Conservation (phyloP, 2,329 filamentous ascomycete genomes). For the Fusarium napiforme region DNA sequence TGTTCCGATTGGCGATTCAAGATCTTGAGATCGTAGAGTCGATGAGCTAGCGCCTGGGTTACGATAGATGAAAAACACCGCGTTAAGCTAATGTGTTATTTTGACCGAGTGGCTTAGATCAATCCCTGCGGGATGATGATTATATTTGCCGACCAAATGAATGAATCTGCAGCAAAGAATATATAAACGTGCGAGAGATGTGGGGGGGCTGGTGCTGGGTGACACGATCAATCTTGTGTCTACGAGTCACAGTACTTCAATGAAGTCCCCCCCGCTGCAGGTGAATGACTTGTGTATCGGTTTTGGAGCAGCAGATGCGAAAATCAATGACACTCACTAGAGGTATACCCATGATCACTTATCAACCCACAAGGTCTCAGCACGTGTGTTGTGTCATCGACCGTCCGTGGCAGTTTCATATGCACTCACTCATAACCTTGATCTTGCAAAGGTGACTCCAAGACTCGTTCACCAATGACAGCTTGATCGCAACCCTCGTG, state of each 20-base stretch:
- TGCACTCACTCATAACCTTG: background rate
- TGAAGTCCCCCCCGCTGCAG: background rate
- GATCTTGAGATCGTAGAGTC: conserved; percentile 3
- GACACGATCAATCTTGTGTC: conserved; percentile 19
- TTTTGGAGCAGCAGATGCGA: background rate
- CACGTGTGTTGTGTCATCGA: conserved; percentile 23
- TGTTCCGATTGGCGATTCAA: conserved; percentile 27
- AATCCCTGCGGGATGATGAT: too few relatives aligned
- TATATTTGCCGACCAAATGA: too few relatives aligned
- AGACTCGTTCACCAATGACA: conserved; percentile 22
- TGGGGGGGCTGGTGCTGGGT: background rate
- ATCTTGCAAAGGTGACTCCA: background rate
- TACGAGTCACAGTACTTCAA: conserved; percentile 17
- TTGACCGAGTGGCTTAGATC: too few relatives aligned
- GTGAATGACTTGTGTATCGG: background rate
- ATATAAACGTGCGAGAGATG: background rate
- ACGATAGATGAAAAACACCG: background rate
- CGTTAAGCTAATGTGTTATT: too few relatives aligned
- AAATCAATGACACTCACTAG: background rate
- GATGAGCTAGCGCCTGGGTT: conserved; percentile 7
- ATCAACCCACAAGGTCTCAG: conserved; percentile 18
- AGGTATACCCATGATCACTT: conserved; percentile 2
- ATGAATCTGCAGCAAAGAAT: background rate
- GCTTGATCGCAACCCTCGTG: conserved; percentile 22
- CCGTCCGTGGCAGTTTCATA: background rate